Evolutionary conservation across 78 protist species (phyloP).

Genomic region (Monosiga brevicollis): DNA sequence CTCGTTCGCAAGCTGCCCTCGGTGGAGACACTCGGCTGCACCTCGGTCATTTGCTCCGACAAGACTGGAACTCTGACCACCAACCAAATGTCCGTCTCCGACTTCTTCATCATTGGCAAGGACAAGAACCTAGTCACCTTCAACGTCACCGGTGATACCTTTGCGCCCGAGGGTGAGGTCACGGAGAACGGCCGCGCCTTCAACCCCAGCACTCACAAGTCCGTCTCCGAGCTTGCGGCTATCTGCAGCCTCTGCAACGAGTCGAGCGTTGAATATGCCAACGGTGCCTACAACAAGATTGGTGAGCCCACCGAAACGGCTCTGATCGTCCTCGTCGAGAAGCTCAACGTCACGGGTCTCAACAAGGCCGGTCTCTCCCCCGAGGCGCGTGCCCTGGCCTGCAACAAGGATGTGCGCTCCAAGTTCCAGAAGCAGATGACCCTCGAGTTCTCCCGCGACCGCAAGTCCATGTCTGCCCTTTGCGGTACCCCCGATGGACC

Average conservation of each 20-base stretch:
- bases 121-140: neutral
- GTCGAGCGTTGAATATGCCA: neutral
- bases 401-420: neutral
- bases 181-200: neutral
- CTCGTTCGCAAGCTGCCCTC: conserved; percentile 66
- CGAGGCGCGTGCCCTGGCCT: neutral
- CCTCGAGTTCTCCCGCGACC: conserved; percentile 58
- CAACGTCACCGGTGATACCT: neutral
- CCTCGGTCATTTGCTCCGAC: conserved; percentile 82
- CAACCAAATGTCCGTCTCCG: conserved; percentile 60
- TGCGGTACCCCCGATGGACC: neutral
- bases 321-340: neutral
- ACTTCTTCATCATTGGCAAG: neutral
- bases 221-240: neutral
- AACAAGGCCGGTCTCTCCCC: neutral
- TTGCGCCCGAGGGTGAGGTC: conserved; percentile 9
- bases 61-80: conserved; percentile 94
- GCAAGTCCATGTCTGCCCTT: conserved; percentile 58
- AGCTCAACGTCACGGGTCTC: neutral
- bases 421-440: neutral
- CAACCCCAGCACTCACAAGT: neutral
- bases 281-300: neutral
- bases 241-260: conserved; percentile 9
- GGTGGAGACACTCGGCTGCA: conserved; percentile 88
- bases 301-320: conserved; percentile 20